These are phyloP conservation scores for Tuber umbilicatum DNA, from an alignment of 495 filamentous ascomycete species.

Conservation along the genomic window DNA sequence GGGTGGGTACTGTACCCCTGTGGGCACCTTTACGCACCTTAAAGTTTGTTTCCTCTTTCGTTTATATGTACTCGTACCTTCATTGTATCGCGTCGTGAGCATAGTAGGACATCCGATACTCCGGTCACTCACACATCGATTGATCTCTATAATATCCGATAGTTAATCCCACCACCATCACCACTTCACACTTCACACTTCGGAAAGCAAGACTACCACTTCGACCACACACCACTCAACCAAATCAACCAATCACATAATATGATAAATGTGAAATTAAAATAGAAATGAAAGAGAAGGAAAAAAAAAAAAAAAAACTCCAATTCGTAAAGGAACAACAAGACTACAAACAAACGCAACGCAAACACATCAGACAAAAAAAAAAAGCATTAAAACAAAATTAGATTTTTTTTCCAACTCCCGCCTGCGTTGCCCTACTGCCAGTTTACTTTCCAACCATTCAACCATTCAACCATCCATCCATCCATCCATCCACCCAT, in stretches of 20 bases:
- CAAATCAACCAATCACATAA: neutral
- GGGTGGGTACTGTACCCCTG: no score
- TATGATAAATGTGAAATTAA: conserved; percentile 1
- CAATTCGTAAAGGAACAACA: conserved; percentile 13
- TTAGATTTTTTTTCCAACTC: neutral
- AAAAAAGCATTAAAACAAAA: neutral
- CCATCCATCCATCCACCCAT: neutral
- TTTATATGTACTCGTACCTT: no score
- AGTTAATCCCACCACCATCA: neutral
- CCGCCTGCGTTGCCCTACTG: neutral
- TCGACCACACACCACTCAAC: conserved; percentile 4
- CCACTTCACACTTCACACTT: neutral
- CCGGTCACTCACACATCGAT: no score
- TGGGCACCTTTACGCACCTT: no score
- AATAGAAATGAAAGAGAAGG: no score
- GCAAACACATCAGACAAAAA: neutral
- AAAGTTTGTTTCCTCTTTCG: no score
- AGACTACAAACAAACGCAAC: conserved; percentile 3
- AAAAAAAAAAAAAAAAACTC: conserved; percentile 3
- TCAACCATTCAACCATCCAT: neutral
- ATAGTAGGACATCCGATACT: no score
- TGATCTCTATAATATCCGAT: neutral
- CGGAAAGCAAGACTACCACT: neutral
- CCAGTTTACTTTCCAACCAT: neutral
- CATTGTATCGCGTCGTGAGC: no score